Evolutionary conservation across 768 basidiomycete genomes (phyloP).

Genomic region (Infundibulicybe gibba): DNA sequence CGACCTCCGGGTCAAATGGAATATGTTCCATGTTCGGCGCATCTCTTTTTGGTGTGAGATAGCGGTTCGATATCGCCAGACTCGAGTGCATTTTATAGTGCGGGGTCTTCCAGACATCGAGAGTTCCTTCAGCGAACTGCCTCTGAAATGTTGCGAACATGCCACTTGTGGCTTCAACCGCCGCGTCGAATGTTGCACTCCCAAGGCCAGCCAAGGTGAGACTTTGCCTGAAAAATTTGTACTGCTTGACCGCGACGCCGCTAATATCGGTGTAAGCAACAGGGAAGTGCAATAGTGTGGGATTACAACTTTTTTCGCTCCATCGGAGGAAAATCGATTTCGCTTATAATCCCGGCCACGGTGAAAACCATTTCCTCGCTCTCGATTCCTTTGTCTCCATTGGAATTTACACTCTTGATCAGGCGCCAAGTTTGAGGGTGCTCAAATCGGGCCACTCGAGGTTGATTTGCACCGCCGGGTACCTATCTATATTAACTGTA

Average conservation of each 20-base stretch:
- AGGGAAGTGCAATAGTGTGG: too few relatives aligned
- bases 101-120: background rate
- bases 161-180: background rate
- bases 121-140: background rate
- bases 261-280: too few relatives aligned
- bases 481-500: too few relatives aligned
- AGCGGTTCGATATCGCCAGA: background rate
- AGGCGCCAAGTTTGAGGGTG: background rate
- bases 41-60: background rate
- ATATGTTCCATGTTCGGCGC: conserved; percentile 2
- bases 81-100: too few relatives aligned
- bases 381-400: background rate
- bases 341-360: background rate
- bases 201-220: background rate
- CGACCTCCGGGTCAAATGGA: background rate
- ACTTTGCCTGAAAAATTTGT: background rate
- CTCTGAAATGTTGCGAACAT: background rate
- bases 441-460: background rate
- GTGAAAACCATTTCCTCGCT: background rate
- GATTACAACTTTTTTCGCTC: background rate
- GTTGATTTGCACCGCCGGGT: background rate
- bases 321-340: background rate
- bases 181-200: background rate
- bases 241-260: too few relatives aligned
- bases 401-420: background rate